Conservation (phyloP, 352 stramenopile species). For the Blastocystis sp. region DNA sequence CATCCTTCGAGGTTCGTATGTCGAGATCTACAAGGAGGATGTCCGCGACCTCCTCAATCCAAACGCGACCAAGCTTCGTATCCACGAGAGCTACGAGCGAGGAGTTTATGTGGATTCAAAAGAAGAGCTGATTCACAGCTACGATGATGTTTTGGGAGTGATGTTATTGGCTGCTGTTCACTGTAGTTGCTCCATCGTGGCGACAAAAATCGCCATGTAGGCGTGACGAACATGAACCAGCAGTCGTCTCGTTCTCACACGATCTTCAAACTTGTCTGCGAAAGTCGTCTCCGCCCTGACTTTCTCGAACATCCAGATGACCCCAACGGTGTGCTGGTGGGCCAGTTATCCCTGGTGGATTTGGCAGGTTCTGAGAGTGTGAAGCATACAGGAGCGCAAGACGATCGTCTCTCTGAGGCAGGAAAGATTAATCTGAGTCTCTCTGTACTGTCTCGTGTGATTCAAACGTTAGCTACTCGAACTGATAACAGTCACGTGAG, state of each 20-base stretch:
- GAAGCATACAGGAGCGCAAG: slow-evolving; percentile 84
- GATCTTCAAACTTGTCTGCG: slow-evolving; percentile 90
- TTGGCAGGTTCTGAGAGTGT: slow-evolving; percentile 92
- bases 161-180: not conserved
- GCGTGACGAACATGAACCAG: slow-evolving; percentile 93
- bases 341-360: slow-evolving; percentile 90
- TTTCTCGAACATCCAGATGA: slow-evolving; percentile 46
- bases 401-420: slow-evolving; percentile 85
- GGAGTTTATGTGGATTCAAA: slow-evolving; percentile 91
- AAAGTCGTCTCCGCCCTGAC: slow-evolving; percentile 70
- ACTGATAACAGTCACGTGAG: slow-evolving; percentile 76
- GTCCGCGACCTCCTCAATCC: slow-evolving; percentile 84
- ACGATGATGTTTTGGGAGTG: slow-evolving; percentile 76
- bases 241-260: slow-evolving; percentile 90
- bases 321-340: slow-evolving; percentile 78
- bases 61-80: slow-evolving; percentile 69
- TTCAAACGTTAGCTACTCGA: slow-evolving; percentile 68
- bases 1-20: slow-evolving; percentile 88
- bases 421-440: slow-evolving; percentile 92
- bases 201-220: slow-evolving; percentile 87
- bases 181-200: slow-evolving; percentile 78
- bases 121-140: slow-evolving; percentile 82
- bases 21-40: slow-evolving; percentile 99
- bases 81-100: slow-evolving; percentile 85
- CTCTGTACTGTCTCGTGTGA: slow-evolving; percentile 86